Evolutionary conservation across 176 grass and related monocot genomes (phyloP), one percentile per base, ranked within the genome.

Genomic region (Carex myosuroides): DNA sequence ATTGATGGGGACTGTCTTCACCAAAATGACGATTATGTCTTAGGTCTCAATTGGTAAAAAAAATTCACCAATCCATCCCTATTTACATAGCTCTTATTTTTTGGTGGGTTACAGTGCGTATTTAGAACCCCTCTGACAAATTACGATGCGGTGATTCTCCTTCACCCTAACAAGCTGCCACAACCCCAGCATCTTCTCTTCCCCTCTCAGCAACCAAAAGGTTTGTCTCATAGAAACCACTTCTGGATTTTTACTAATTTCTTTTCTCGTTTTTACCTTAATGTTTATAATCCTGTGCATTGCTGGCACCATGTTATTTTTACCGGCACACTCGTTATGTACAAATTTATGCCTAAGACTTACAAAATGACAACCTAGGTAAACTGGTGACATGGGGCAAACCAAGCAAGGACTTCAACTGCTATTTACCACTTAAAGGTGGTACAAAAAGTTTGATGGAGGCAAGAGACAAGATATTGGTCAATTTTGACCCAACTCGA

Each of bases 131-230:
- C 96, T 77, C 86, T 98, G 87, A 95, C 85, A 82, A 98, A 95
- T 62, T 98, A 98, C 83, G 96, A 98, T 81, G 96, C 93, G 52
- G 91, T 98, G 78, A 63, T 93, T 86, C 74, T 95, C 69, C 91
- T 98, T 44, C 92, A 98, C 85, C 85, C 70, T 67, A 85, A 95
- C 65, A 95, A 90, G 79, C 91, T 98, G 77, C 88, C 85, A 57
- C 56, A 69, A 78, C 96, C 96, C 46, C 89, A 83, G 8, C 88
- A 89, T 80, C 91, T 98, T 58, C 88, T 93, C 87, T 98, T 93
- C 73, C 89, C 93, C 44, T 91, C 93, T 22, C 89, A 91, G 24
- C 41, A 70, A 62, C 86, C 87, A 44, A 84, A 85, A 42, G 96
- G 96, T 98, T 73, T 79, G 87, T 85, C 29, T 79, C 52, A 79